These are phyloP conservation scores for Neopestalotiopsis clavispora DNA, from an alignment of 2,329 filamentous ascomycete species.

Conservation along the genomic window DNA sequence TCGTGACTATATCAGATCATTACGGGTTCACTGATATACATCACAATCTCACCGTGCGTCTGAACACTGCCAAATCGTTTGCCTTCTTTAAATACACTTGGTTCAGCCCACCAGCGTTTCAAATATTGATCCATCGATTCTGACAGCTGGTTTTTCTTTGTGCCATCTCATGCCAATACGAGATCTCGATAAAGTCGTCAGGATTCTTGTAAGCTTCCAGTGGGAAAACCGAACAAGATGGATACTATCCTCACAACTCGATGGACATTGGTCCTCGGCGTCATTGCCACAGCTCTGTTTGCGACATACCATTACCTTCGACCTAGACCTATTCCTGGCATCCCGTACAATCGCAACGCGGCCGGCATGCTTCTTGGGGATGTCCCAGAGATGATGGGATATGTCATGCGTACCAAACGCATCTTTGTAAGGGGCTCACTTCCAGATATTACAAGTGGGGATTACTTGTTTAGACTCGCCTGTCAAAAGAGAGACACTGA, in stretches of 20 bases:
- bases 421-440: constrained; percentile 31
- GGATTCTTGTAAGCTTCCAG: too few relatives aligned
- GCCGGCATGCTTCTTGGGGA: constrained; percentile 45
- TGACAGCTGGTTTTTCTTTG: too few relatives aligned
- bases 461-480: not conserved
- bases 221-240: constrained; percentile 15
- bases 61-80: too few relatives aligned
- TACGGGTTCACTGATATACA: too few relatives aligned
- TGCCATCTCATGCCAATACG: too few relatives aligned
- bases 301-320: constrained; percentile 31
- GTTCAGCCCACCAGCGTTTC: too few relatives aligned
- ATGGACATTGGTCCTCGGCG: not conserved
- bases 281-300: constrained; percentile 19
- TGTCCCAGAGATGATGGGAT: constrained; percentile 43
- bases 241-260: not conserved
- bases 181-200: too few relatives aligned
- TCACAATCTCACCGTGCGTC: too few relatives aligned
- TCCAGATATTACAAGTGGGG: not conserved
- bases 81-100: too few relatives aligned
- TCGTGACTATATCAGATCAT: too few relatives aligned
- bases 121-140: too few relatives aligned
- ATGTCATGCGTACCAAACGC: constrained; percentile 38
- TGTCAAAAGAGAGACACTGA: not conserved
- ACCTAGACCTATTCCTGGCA: constrained; percentile 49
- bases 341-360: constrained; percentile 48